Conservation (phyloP, 306 rosid species). For the Bauhinia variegata region DNA sequence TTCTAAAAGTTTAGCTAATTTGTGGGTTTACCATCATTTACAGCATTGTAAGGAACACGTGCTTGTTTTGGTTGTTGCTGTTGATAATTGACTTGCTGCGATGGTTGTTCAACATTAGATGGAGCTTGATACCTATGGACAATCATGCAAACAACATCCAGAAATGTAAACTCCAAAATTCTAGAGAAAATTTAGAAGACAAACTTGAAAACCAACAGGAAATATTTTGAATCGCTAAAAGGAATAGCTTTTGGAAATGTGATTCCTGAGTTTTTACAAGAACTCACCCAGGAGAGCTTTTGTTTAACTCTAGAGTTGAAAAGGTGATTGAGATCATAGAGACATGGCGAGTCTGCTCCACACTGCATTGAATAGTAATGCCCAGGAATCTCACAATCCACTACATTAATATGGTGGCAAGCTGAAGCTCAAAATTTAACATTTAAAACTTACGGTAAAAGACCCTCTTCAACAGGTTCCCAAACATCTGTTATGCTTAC, state of each 20-base stretch:
- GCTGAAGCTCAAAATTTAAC: conserved; percentile 20
- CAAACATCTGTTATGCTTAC: conserved; percentile 93
- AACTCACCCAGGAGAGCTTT: conserved; percentile 82
- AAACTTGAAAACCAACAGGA: background rate
- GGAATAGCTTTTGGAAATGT: background rate
- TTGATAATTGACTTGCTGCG: conserved; percentile 68
- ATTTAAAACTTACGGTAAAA: conserved; percentile 74
- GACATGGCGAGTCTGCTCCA: conserved; percentile 99
- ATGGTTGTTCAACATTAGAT: conserved; percentile 56
- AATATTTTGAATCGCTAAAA: conserved; percentile 17
- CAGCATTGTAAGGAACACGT: conserved; percentile 70
- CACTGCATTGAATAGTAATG: conserved; percentile 58
- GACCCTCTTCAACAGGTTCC: conserved; percentile 99
- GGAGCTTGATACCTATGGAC: conserved; percentile 79
- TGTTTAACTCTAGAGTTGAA: conserved; percentile 73
- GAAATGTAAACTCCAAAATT: conserved; percentile 23
- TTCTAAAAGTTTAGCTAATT: background rate
- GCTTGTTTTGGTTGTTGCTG: conserved; percentile 73
- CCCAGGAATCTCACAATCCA: conserved; percentile 23
- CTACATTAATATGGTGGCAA: conserved; percentile 14
- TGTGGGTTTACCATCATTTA: conserved; percentile 66
- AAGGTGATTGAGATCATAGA: conserved; percentile 91
- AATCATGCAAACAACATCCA: conserved; percentile 21
- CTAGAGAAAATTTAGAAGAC: background rate
- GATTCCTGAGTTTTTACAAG: conserved; percentile 6